These are phyloP conservation scores for Salix suchowensis DNA, from an alignment of 345 rosid genomes.

Conservation along the genomic window DNA sequence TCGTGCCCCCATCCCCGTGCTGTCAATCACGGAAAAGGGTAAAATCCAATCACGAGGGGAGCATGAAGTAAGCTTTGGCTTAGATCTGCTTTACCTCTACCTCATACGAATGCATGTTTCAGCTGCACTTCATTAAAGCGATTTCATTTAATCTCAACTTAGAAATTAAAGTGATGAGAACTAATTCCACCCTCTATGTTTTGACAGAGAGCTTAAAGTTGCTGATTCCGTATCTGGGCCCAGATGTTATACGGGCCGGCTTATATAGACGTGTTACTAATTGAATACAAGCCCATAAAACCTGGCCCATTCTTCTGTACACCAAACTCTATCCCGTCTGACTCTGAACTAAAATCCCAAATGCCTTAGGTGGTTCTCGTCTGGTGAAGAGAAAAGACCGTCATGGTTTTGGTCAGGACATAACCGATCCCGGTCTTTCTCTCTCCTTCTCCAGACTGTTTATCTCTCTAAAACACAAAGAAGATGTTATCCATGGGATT, in stretches of 20 bases:
- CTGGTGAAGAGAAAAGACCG: conserved; percentile 3
- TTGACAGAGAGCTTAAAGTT: not conserved
- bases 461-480: not conserved
- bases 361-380: conserved; percentile 30
- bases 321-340: not conserved
- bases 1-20: no score
- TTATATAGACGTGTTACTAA: not conserved
- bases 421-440: not conserved
- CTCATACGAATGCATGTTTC: no score
- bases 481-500: conserved; percentile 47
- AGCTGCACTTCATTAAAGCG: no score
- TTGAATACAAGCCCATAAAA: not conserved
- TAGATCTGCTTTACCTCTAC: no score
- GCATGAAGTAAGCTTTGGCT: no score
- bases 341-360: conserved; percentile 1
- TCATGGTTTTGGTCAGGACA: not conserved
- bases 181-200: no score
- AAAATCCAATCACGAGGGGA: no score
- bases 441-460: not conserved
- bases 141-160: no score
- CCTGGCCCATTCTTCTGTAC: not conserved
- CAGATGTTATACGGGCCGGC: not conserved
- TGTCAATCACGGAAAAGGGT: no score
- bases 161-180: no score
- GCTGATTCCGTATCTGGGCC: not conserved